Evolutionary conservation across 192 early-diverging fungal species (phyloP).

Genomic region (Chytriomyces sp.): DNA sequence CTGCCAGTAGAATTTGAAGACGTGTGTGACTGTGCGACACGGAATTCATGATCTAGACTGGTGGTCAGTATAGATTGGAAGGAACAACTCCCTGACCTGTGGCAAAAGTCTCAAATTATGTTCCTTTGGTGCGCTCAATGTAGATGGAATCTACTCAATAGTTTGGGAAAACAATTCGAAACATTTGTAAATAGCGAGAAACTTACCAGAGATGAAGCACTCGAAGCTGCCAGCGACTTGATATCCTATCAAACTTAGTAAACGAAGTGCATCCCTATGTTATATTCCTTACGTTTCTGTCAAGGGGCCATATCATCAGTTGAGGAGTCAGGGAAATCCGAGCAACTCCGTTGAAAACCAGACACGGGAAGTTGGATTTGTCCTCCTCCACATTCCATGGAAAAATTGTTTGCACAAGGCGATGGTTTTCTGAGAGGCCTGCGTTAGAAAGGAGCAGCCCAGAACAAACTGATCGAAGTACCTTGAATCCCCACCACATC

Average conservation of each 20-base stretch:
- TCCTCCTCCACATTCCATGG: slow-evolving; percentile 3
- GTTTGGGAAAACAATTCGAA: not conserved
- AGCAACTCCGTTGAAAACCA: not conserved
- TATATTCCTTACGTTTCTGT: not conserved
- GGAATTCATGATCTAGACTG: not conserved
- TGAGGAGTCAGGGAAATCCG: not conserved
- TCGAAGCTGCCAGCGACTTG: not conserved
- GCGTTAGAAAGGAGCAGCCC: not conserved
- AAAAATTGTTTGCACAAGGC: not conserved
- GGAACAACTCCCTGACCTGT: not conserved
- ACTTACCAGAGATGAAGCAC: not conserved
- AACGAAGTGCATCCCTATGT: no score
- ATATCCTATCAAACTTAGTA: not conserved
- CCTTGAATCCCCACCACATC: slow-evolving; percentile 32
- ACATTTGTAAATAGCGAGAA: not conserved
- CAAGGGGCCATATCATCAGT: not conserved
- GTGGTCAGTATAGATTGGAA: not conserved
- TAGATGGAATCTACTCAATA: not conserved
- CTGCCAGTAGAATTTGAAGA: slow-evolving; percentile 7
- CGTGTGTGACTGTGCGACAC: slow-evolving; percentile 1
- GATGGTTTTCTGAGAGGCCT: slow-evolving; percentile 12
- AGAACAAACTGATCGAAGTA: not conserved
- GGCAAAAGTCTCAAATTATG: not conserved
- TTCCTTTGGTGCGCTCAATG: not conserved
- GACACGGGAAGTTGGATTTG: not conserved